A percentile compares a stretch with the other conserved stretches of the same genome.
phyloP scores from a whole-genome alignment of 495 filamentous ascomycete species.

The Neurospora hispaniola region DNA sequence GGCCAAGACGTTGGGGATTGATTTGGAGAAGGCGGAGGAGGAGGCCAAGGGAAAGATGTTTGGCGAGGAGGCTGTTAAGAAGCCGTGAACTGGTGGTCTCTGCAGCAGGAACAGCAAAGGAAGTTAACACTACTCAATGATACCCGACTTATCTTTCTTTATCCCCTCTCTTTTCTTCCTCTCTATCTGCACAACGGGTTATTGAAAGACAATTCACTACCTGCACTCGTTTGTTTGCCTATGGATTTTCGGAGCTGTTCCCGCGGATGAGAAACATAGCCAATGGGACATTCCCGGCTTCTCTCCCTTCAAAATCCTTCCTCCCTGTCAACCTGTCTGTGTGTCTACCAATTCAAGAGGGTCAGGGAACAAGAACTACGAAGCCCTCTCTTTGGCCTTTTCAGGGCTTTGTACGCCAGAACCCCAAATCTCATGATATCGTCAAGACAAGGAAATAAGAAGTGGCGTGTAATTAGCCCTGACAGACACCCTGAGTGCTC shows the following conservation, averaged over 20 bases:
- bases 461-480: neutral
- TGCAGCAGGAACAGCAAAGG: neutral
- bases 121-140: neutral
- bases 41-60: conserved; percentile 1
- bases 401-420: neutral
- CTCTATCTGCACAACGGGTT: neutral
- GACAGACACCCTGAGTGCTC: neutral
- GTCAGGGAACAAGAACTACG: neutral
- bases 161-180: neutral
- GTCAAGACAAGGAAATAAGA: neutral
- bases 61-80: neutral
- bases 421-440: neutral
- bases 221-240: neutral
- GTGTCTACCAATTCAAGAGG: neutral
- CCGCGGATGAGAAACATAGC: neutral
- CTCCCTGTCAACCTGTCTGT: neutral
- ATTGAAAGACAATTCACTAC: neutral
- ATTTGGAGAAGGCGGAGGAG: conserved; percentile 16
- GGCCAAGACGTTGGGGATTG: conserved; percentile 47
- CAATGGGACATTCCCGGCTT: neutral
- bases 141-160: neutral
- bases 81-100: neutral
- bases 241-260: neutral
- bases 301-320: neutral
- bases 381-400: neutral